Base-by-base conservation (phyloP, 1,284 basidiomycete species). In the Trichosporon inkin region DNA sequence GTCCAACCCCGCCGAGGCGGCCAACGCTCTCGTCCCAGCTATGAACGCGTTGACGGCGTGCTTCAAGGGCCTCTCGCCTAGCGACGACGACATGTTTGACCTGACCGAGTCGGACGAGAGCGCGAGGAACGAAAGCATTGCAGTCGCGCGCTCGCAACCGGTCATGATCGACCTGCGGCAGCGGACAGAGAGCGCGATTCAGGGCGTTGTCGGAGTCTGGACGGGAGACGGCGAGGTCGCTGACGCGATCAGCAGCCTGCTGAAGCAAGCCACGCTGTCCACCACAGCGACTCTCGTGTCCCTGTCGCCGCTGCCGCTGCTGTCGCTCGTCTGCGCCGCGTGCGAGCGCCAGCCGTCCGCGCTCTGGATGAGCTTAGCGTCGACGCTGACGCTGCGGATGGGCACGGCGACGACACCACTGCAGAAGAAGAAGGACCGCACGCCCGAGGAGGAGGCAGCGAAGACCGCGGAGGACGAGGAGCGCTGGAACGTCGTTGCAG, bases 331-430 rank as follows among this genome's bases (percentile, higher is more conserved):
- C 19, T 90, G 88, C 62, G 73, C 84, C 14, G 90, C 90, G 0
- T 82, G 86, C 2, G 85, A 87, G 67, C 81, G 85, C 34, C 85
- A 87, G 61, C 80, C 90, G 8, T 91, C 87, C 0, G 88, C 87
- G 0, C 83, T 89, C 1, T 95, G 92, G 92, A 81, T 94, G 10
- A 84, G 85, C 11, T 81, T 94, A 0, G 87, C 89, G 3, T 84
- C 85, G 8, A 89, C 89, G 67, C 81, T 94, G 19, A 82, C 89
- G 55, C 83, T 85, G 13, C 88, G 92, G 64, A 82, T 94, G 53
- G 86, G 90, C 64, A 87, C 90, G 1, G 88, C 89, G 6, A 73
- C 71, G 5, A 63, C 66, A 5, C 64, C 70, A 2, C 56, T 77
- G 6, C 66, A 68, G 20, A 58, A 64, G 57, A 72, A 74, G 60